These are phyloP conservation scores for Zychaea mexicana DNA, from an alignment of 371 early-diverging fungal genomes.

Conservation along the genomic window DNA sequence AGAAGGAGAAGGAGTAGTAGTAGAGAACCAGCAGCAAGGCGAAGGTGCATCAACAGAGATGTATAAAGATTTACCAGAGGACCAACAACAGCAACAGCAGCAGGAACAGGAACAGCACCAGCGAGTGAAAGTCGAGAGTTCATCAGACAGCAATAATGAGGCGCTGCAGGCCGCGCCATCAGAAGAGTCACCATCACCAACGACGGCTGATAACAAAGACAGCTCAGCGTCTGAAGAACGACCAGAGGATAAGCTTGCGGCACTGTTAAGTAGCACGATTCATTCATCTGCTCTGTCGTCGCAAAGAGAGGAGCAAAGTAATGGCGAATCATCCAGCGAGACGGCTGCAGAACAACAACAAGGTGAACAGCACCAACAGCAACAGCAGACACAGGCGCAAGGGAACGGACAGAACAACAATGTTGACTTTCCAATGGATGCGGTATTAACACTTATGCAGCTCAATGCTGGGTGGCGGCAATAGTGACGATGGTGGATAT, in stretches of 20 bases:
- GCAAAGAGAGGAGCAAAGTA: slow-evolving; percentile 1
- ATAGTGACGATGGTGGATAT: slow-evolving; percentile 13
- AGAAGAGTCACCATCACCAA: slow-evolving; percentile 5
- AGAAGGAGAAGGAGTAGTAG: slow-evolving; percentile 9
- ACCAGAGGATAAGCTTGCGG: slow-evolving; percentile 14
- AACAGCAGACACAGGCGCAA: too few relatives aligned
- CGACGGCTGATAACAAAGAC: slow-evolving; percentile 25
- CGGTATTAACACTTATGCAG: slow-evolving; percentile 67
- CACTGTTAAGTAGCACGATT: slow-evolving; percentile 10
- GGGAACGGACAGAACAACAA: slow-evolving; percentile 21
- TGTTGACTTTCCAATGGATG: slow-evolving; percentile 66
- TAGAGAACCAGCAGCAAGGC: background rate
- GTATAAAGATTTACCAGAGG: background rate
- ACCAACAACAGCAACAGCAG: too few relatives aligned
- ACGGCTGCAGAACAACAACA: slow-evolving; percentile 6
- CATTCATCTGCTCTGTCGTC: background rate
- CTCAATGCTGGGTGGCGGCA: slow-evolving; percentile 65
- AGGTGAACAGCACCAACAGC: too few relatives aligned
- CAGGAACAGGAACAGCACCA: slow-evolving; percentile 10
- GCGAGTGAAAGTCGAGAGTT: too few relatives aligned
- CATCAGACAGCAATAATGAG: slow-evolving; percentile 16
- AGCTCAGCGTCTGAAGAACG: slow-evolving; percentile 17
- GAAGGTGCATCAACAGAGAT: background rate
- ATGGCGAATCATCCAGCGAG: background rate
- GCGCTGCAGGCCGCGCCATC: slow-evolving; percentile 10